phyloP scores from a whole-genome alignment of 177 flowering plant genomes.

The Vitis hybrid region DNA sequence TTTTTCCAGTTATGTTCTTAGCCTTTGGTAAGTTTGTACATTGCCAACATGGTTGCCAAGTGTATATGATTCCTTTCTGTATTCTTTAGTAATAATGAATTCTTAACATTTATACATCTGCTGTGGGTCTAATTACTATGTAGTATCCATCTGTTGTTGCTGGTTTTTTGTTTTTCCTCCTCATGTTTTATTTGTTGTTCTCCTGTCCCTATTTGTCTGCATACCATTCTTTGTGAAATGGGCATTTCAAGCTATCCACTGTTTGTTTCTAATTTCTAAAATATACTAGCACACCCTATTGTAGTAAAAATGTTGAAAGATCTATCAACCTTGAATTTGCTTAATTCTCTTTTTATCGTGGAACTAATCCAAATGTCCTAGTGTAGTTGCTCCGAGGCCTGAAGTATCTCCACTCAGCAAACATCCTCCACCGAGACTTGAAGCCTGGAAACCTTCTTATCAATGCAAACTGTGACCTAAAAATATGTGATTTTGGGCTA shows the following conservation, averaged over 20 bases:
- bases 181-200: too few species aligned
- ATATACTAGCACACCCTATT: not conserved
- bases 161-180: too few species aligned
- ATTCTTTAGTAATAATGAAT: too few species aligned
- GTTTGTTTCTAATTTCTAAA: not conserved
- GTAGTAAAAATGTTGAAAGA: constrained; percentile 5
- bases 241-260: not conserved
- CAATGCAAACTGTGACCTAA: constrained; percentile 89
- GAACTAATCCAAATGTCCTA: constrained; percentile 4
- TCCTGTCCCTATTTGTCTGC: too few species aligned
- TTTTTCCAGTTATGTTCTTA: too few species aligned
- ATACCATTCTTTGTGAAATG: too few species aligned
- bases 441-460: constrained; percentile 93
- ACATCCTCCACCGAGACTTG: constrained; percentile 92
- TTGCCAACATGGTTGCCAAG: too few species aligned
- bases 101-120: too few species aligned
- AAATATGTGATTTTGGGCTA: constrained; percentile 92
- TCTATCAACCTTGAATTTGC: not conserved
- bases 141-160: too few species aligned
- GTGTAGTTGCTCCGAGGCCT: constrained; percentile 83
- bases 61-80: too few species aligned
- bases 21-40: too few species aligned
- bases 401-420: constrained; percentile 93
- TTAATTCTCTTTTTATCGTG: not conserved
- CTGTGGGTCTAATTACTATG: too few species aligned